phyloP scores from a whole-genome alignment of 441 rosid species.

The Isatis lusitanica region DNA sequence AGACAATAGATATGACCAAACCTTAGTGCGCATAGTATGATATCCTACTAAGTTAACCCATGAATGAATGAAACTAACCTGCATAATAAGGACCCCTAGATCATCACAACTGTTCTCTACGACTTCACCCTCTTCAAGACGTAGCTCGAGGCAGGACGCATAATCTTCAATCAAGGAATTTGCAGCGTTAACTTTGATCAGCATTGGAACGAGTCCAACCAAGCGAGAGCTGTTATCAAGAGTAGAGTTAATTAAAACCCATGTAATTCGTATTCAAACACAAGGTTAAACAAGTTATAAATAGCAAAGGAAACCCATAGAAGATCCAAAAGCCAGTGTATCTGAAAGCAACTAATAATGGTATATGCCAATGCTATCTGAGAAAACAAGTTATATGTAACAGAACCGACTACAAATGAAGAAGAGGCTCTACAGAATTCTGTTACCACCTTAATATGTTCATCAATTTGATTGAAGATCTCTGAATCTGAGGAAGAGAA shows the following conservation, averaged over 20 bases:
- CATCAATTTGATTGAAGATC: conserved; percentile 86
- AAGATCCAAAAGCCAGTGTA: conserved; percentile 7
- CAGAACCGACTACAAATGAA: conserved; percentile 15
- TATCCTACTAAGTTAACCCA: background rate
- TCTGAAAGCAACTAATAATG: conserved; percentile 4
- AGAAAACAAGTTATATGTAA: conserved; percentile 10
- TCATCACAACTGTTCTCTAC: conserved; percentile 75
- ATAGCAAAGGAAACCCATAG: conserved; percentile 5
- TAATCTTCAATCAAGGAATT: conserved; percentile 81
- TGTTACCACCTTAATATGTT: conserved; percentile 69
- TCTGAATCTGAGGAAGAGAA: conserved; percentile 76
- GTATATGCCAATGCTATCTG: conserved; percentile 17
- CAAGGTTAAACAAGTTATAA: background rate
- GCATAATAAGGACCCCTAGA: conserved; percentile 86
- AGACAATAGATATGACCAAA: conserved; percentile 13
- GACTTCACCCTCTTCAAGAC: conserved; percentile 76
- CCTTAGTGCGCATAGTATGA: background rate
- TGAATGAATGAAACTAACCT: conserved; percentile 50
- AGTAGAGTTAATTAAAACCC: conserved; percentile 31
- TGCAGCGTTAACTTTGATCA: conserved; percentile 79
- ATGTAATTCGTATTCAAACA: conserved; percentile 2
- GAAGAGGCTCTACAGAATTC: conserved; percentile 5
- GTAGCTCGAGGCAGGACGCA: conserved; percentile 92
- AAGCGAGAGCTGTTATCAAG: conserved; percentile 75
- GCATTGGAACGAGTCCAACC: conserved; percentile 84